These are phyloP conservation scores for Fusarium sarcochroum DNA, from an alignment of 2,329 filamentous ascomycete species.

Conservation along the genomic window DNA sequence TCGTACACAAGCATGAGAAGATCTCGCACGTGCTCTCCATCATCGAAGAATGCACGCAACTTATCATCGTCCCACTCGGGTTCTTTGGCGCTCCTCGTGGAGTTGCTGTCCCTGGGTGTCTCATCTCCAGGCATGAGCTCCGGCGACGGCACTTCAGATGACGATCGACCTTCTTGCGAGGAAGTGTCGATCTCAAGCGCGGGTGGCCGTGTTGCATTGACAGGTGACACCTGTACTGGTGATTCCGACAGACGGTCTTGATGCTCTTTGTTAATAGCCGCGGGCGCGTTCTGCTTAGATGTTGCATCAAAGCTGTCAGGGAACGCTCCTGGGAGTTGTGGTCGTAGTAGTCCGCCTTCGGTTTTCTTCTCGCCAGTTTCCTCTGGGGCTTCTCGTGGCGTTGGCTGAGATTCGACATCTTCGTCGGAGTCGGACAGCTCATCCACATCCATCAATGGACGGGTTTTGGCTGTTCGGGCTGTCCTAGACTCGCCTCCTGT, in stretches of 20 bases:
- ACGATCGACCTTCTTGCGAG: constrained; percentile 76
- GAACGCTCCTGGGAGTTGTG: constrained; percentile 58
- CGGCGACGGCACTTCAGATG: constrained; percentile 75
- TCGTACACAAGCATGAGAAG: constrained; percentile 93
- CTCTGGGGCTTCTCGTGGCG: constrained; percentile 36
- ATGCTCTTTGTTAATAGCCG: constrained; percentile 48
- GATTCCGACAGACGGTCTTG: constrained; percentile 74
- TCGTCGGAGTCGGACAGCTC: constrained; percentile 75
- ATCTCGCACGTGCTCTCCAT: constrained; percentile 89
- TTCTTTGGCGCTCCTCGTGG: constrained; percentile 53
- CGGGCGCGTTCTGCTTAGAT: constrained; percentile 53
- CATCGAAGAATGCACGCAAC: constrained; percentile 91
- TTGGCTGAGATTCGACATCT: constrained; percentile 52
- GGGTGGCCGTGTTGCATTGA: constrained; percentile 68
- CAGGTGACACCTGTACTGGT: constrained; percentile 69
- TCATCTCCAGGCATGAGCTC: constrained; percentile 68
- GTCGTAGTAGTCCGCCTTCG: constrained; percentile 48
- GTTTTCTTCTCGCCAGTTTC: constrained; percentile 36
- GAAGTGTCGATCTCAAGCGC: constrained; percentile 79
- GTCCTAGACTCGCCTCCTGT: constrained; percentile 64
- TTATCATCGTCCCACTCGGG: constrained; percentile 88
- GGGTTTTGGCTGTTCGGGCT: constrained; percentile 64
- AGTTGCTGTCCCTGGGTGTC: constrained; percentile 54
- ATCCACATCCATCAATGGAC: constrained; percentile 76
- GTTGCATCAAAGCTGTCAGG: constrained; percentile 58